phyloP scores from a whole-genome alignment of 2,329 filamentous ascomycete genomes.

The Elsinoe necatrix region DNA sequence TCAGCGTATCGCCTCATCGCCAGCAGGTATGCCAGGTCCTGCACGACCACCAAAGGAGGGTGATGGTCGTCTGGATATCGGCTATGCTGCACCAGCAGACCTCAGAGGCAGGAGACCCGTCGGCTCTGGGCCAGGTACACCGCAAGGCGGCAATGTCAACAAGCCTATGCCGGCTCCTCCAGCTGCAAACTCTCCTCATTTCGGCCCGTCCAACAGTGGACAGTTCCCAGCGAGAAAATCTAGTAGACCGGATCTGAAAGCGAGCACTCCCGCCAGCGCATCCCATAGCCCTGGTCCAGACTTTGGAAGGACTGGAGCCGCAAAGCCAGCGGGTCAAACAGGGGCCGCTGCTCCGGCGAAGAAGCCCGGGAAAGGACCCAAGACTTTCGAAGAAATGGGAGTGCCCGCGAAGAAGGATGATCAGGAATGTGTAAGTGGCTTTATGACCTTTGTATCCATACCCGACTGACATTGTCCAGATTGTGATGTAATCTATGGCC shows the following conservation, averaged over 20 bases:
- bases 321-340: slow-evolving; percentile 21
- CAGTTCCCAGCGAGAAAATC: slow-evolving; percentile 6
- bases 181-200: background rate
- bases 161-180: slow-evolving; percentile 8
- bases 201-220: background rate
- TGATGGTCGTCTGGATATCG: slow-evolving; percentile 30
- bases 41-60: slow-evolving; percentile 20
- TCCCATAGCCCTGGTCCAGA: slow-evolving; percentile 16
- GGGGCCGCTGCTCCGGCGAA: slow-evolving; percentile 26
- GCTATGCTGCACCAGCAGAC: slow-evolving; percentile 37
- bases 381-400: slow-evolving; percentile 98
- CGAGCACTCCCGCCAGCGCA: background rate
- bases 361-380: slow-evolving; percentile 64
- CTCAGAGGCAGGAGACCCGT: slow-evolving; percentile 26
- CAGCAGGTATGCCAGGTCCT: slow-evolving; percentile 20
- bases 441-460: background rate
- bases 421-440: slow-evolving; percentile 71
- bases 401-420: slow-evolving; percentile 76
- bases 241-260: slow-evolving; percentile 10
- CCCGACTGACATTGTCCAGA: background rate
- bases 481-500: slow-evolving; percentile 8
- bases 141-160: background rate
- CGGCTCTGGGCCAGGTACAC: slow-evolving; percentile 1
- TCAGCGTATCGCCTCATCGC: slow-evolving; percentile 28
- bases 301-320: slow-evolving; percentile 18